Evolutionary conservation across 805 yeast species (phyloP).

Genomic region (Metschnikowia lachancei): DNA sequence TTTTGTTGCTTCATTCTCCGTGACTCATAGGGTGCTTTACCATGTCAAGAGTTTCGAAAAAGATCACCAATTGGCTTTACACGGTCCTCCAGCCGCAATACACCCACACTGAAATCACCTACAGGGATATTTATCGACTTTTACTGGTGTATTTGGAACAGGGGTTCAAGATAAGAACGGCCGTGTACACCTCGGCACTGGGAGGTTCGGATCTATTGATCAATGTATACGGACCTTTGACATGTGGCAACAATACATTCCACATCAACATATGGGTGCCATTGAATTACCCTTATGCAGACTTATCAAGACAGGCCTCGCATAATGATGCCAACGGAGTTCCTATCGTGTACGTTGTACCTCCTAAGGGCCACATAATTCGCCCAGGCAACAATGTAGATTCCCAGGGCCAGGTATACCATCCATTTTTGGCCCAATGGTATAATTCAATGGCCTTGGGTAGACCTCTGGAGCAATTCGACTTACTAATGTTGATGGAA

Average conservation of each 20-base stretch:
- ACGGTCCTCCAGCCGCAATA: slow-evolving; percentile 53
- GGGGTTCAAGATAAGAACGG: slow-evolving; percentile 68
- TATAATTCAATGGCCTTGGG: slow-evolving; percentile 14
- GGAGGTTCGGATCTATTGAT: slow-evolving; percentile 63
- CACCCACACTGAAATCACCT: slow-evolving; percentile 52
- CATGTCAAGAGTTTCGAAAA: slow-evolving; percentile 29
- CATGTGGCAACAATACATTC: slow-evolving; percentile 22
- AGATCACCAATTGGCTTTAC: slow-evolving; percentile 40
- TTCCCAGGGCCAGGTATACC: slow-evolving; percentile 66
- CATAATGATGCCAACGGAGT: slow-evolving; percentile 32
- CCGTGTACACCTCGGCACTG: slow-evolving; percentile 44
- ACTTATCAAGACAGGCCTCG: background rate
- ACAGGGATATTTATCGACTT: slow-evolving; percentile 58
- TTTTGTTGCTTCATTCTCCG: background rate
- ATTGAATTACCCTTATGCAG: slow-evolving; percentile 55
- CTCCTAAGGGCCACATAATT: slow-evolving; percentile 46
- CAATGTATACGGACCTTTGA: slow-evolving; percentile 58
- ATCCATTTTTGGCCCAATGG: slow-evolving; percentile 70
- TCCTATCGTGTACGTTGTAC: slow-evolving; percentile 65
- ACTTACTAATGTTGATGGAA: slow-evolving; percentile 31
- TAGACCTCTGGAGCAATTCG: slow-evolving; percentile 18
- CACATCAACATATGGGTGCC: slow-evolving; percentile 81
- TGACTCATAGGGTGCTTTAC: background rate
- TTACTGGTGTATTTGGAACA: slow-evolving; percentile 45
- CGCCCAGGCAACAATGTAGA: slow-evolving; percentile 67